Base-by-base conservation (phyloP, 2,329 filamentous ascomycete species). In the Didymella sp. region DNA sequence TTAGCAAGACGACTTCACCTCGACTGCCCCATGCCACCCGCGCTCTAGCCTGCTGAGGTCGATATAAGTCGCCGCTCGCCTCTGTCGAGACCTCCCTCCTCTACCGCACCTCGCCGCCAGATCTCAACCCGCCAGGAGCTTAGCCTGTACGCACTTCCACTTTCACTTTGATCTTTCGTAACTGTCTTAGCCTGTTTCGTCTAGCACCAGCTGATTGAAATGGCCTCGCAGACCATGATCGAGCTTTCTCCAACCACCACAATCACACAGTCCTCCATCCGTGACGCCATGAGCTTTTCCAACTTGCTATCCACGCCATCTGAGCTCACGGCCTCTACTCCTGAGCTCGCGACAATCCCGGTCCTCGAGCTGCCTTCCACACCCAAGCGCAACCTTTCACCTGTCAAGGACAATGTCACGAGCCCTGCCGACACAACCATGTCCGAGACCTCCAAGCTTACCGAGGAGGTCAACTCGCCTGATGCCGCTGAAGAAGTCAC, bases 271-370 rank as follows among this genome's bases (percentile, higher is more conserved):
- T 48, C 59, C 6, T 44, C 27, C 13, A 68, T 69, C 11, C 62
- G 61, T 33, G 55, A 45, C 31, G 58, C 58, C 15, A 74, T 73
- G 69, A 68, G 64, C 41, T 15, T 74, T n/a, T 46, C 61, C 8
- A 66, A 68, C 30, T 35, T 73, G 15, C 58, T 73, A 35, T 52
- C 46, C 12, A 24, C 59, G 0, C 11, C 31, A 19, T n/a, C 37
- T 13, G 13, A n/a, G 31, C 25, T 15, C 6, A n/a, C 19, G 27
- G n/a, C 27, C 12, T 13, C 42, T 22, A 25, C 42, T 38, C 33
- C 51, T 28, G 49, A 55, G 9, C 37, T 22, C n/a, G 41, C 46
- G 24, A 17, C 47, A 5, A 15, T 45, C 4, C 40, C 40, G 22
- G 37, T 44, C n/a, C 35, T 53, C 9, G 46, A 51, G 4, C 31